These are phyloP conservation scores for Fragaria vesca DNA, from an alignment of 306 rosid species.

Conservation along the genomic window DNA sequence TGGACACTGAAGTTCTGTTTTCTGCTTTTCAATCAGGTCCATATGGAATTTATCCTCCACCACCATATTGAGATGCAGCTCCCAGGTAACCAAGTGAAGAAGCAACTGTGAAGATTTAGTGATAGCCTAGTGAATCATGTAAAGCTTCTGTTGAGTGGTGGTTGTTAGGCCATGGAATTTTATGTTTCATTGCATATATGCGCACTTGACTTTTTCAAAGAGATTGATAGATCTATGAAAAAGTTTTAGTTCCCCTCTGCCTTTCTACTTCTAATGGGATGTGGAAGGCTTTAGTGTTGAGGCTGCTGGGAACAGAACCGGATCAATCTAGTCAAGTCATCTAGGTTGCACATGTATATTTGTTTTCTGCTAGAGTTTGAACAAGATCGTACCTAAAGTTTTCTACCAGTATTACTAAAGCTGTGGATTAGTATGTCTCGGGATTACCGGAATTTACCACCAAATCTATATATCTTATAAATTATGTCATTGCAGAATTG, in stretches of 20 bases:
- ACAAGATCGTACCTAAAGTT: background rate
- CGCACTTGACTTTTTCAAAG: background rate
- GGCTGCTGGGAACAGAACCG: background rate
- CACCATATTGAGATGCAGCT: slow-evolving; percentile 46
- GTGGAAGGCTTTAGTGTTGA: background rate
- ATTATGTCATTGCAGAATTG: too few relatives aligned
- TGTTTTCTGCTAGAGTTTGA: background rate
- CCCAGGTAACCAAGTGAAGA: background rate
- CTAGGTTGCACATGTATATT: background rate
- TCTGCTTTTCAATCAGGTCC: slow-evolving; percentile 31
- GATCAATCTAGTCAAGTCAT: background rate
- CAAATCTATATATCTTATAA: too few relatives aligned
- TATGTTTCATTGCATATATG: background rate
- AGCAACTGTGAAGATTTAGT: slow-evolving; percentile 1
- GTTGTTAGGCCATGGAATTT: background rate
- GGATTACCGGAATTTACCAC: too few relatives aligned
- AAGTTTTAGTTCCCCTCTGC: background rate
- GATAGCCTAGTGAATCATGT: slow-evolving; percentile 23
- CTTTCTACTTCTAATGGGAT: background rate
- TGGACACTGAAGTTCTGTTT: slow-evolving; percentile 9
- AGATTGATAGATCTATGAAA: background rate
- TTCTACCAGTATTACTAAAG: background rate
- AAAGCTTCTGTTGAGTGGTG: background rate
- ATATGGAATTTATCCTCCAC: slow-evolving; percentile 68
- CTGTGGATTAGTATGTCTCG: background rate